Evolutionary conservation across 306 rosid genomes (phyloP).

Genomic region (Cicer judaicum): DNA sequence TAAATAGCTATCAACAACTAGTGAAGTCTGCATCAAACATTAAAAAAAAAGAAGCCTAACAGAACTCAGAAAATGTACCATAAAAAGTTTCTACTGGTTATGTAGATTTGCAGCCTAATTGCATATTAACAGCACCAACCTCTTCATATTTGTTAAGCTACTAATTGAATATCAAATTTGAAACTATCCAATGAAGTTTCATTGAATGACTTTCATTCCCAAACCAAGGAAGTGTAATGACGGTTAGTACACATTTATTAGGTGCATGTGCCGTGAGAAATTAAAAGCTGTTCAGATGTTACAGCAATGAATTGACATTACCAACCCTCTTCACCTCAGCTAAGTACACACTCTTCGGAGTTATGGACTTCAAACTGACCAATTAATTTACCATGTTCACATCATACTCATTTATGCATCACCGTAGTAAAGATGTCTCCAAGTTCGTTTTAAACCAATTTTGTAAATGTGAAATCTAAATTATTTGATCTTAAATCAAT

Average conservation of each 20-base stretch:
- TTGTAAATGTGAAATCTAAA: no score
- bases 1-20: slow-evolving; percentile 26
- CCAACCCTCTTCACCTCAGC: slow-evolving; percentile 40
- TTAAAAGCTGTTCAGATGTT: slow-evolving; percentile 53
- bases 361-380: slow-evolving; percentile 39
- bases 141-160: slow-evolving; percentile 39
- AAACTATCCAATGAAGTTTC: slow-evolving; percentile 39
- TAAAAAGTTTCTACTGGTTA: slow-evolving; percentile 11
- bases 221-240: slow-evolving; percentile 39
- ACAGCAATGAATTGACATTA: slow-evolving; percentile 44
- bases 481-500: no score
- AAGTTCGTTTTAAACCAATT: no score
- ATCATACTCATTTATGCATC: neutral
- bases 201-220: slow-evolving; percentile 45
- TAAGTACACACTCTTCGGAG: neutral
- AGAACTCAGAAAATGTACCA: slow-evolving; percentile 40
- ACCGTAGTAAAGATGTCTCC: neutral
- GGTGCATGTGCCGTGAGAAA: slow-evolving; percentile 66
- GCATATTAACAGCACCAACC: slow-evolving; percentile 24
- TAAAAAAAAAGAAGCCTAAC: slow-evolving; percentile 32
- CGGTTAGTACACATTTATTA: slow-evolving; percentile 61
- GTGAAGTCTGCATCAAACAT: slow-evolving; percentile 36
- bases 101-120: neutral
- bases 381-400: neutral
- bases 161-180: slow-evolving; percentile 42